A percentile compares a stretch with the other conserved stretches of the same genome.
These are phyloP conservation scores for Apiospora arundinis DNA, from an alignment of 2,329 filamentous ascomycete genomes.

Conservation along the genomic window DNA sequence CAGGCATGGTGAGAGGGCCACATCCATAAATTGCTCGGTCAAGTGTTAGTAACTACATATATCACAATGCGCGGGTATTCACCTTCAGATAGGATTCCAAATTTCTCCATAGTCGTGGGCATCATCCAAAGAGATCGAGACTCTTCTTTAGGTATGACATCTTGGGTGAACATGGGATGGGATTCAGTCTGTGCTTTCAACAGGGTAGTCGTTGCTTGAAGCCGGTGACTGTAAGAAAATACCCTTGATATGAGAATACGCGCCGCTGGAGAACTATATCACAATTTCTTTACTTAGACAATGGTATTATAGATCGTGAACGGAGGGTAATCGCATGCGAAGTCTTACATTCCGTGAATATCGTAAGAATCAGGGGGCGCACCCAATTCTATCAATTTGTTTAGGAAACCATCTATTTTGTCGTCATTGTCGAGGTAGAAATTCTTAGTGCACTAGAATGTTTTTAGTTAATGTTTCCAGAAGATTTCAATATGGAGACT, in stretches of 20 bases:
- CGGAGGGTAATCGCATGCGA: too few species aligned
- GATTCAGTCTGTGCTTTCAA: too few species aligned
- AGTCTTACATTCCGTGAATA: background rate
- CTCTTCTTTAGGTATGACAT: background rate
- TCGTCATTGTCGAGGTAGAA: background rate
- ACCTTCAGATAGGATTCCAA: background rate
- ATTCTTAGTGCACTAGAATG: too few species aligned
- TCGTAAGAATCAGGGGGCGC: background rate
- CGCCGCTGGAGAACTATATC: background rate
- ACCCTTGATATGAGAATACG: background rate
- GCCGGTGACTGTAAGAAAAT: background rate
- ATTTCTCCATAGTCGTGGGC: background rate
- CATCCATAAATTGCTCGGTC: background rate
- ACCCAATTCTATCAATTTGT: background rate
- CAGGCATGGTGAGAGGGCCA: background rate
- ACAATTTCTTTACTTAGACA: too few species aligned
- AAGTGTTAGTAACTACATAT: background rate
- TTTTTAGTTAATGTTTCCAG: too few species aligned
- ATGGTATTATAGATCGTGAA: too few species aligned
- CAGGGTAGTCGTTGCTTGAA: too few species aligned
- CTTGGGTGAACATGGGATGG: too few species aligned
- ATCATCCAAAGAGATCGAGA: background rate
- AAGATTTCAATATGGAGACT: too few species aligned
- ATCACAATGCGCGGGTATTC: background rate
- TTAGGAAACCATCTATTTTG: background rate